These are phyloP conservation scores for Candida palmyrensis DNA, from an alignment of 805 yeast species.

Conservation along the genomic window DNA sequence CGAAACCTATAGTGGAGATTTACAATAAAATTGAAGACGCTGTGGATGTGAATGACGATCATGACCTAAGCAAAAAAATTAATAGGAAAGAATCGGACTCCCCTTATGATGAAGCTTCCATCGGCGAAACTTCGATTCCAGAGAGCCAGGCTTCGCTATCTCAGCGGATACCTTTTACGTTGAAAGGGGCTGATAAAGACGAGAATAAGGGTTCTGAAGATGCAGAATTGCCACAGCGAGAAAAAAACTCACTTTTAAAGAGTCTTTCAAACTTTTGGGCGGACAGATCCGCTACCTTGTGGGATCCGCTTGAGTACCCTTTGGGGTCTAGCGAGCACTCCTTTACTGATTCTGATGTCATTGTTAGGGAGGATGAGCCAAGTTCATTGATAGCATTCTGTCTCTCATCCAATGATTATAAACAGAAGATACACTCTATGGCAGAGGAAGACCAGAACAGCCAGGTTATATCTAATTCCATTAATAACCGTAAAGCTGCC, in stretches of 20 bases:
- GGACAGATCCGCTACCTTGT: constrained; percentile 88
- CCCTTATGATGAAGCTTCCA: neutral
- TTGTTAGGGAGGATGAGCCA: constrained; percentile 95
- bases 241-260: constrained; percentile 72
- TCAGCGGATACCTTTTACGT: too few species aligned
- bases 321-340: constrained; percentile 77
- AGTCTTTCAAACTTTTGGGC: constrained; percentile 94
- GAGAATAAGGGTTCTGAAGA: constrained; percentile 4
- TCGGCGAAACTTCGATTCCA: neutral
- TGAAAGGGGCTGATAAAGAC: constrained; percentile 5
- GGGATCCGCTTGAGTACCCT: constrained; percentile 91
- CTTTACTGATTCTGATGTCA: constrained; percentile 88
- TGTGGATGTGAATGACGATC: constrained; percentile 45
- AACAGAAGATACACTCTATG: constrained; percentile 49
- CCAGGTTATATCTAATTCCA: constrained; percentile 16
- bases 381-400: constrained; percentile 92
- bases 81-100: neutral
- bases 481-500: constrained; percentile 26
- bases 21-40: constrained; percentile 87
- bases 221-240: constrained; percentile 43
- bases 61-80: neutral
- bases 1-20: constrained; percentile 87
- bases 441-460: constrained; percentile 11
- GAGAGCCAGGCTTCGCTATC: too few species aligned
- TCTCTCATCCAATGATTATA: constrained; percentile 77